Conservation (phyloP, 176 grass and related monocot genomes). For the Eleusine indica region DNA sequence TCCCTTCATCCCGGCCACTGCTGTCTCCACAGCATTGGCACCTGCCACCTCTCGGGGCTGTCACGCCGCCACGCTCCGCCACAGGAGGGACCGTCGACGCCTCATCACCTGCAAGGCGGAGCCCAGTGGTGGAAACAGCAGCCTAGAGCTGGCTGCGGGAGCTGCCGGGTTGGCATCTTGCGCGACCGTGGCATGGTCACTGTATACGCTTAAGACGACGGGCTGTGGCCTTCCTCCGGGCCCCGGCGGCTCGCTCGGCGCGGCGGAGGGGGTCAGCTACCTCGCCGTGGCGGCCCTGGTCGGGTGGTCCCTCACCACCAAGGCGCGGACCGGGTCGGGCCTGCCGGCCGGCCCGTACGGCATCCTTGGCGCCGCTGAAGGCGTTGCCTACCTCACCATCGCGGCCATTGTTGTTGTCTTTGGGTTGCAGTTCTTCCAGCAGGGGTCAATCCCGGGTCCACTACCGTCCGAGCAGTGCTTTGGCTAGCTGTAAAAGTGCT, state of each 20-base stretch:
- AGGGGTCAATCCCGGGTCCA: constrained; percentile 67
- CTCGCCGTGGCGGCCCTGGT: constrained; percentile 65
- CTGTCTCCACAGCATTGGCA: background rate
- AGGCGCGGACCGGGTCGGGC: constrained; percentile 75
- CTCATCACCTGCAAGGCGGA: constrained; percentile 49
- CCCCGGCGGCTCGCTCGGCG: constrained; percentile 67
- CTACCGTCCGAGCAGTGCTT: constrained; percentile 76
- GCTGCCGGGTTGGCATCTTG: constrained; percentile 52
- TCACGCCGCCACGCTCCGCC: background rate
- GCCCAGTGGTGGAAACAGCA: constrained; percentile 44
- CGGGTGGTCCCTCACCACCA: constrained; percentile 74
- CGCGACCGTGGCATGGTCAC: constrained; percentile 69
- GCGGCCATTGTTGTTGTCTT: constrained; percentile 60
- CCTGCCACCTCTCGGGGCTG: background rate
- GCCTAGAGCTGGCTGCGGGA: constrained; percentile 49
- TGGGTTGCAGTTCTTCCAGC: constrained; percentile 67
- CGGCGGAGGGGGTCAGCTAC: constrained; percentile 83
- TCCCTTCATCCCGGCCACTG: background rate
- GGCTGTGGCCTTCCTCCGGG: constrained; percentile 76
- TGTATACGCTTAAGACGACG: constrained; percentile 74
- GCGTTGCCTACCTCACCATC: constrained; percentile 63
- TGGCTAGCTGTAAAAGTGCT: constrained; percentile 37
- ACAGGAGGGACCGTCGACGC: background rate
- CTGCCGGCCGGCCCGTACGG: constrained; percentile 72
- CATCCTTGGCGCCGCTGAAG: constrained; percentile 75